Evolutionary conservation across 164 flowering plant genomes (phyloP).

Genomic region (Vitis riparia): DNA sequence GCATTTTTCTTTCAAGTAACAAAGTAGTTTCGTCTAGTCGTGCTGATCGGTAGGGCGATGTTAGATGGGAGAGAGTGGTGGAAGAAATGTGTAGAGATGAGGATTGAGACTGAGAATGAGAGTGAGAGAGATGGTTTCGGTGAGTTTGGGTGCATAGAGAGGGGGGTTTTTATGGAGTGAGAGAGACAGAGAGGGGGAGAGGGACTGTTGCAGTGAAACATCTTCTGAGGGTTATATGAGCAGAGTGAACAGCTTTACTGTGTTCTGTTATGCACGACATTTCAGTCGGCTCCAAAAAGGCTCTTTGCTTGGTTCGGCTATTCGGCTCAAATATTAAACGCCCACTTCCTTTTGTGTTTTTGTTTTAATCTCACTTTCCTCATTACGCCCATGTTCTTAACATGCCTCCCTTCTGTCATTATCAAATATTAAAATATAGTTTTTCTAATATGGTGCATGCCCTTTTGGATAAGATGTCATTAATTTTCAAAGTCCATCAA

Average conservation of each 20-base stretch:
- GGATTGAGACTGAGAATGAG: not conserved
- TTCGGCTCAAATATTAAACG: not conserved
- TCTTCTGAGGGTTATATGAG: slow-evolving; percentile 17
- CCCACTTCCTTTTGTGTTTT: no score
- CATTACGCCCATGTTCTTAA: not conserved
- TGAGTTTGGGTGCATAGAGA: not conserved
- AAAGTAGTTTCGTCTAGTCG: no score
- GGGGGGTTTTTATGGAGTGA: slow-evolving; percentile 19
- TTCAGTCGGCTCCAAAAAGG: slow-evolving; percentile 32
- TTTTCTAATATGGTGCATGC: no score
- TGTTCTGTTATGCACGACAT: slow-evolving; percentile 23
- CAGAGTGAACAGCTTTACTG: slow-evolving; percentile 20
- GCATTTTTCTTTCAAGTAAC: slow-evolving; percentile 16
- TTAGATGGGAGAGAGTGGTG: not conserved
- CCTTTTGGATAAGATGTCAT: no score
- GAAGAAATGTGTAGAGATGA: not conserved
- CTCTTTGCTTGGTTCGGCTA: slow-evolving; percentile 15
- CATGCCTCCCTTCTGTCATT: not conserved
- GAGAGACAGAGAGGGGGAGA: slow-evolving; percentile 17
- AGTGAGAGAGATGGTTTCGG: not conserved
- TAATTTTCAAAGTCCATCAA: no score
- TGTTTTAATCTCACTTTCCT: not conserved
- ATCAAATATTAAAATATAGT: no score
- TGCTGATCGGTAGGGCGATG: no score
- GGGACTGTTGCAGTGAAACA: slow-evolving; percentile 1